Evolutionary conservation across 2,329 filamentous ascomycete species (phyloP).

Genomic region (Penicillium sp.): DNA sequence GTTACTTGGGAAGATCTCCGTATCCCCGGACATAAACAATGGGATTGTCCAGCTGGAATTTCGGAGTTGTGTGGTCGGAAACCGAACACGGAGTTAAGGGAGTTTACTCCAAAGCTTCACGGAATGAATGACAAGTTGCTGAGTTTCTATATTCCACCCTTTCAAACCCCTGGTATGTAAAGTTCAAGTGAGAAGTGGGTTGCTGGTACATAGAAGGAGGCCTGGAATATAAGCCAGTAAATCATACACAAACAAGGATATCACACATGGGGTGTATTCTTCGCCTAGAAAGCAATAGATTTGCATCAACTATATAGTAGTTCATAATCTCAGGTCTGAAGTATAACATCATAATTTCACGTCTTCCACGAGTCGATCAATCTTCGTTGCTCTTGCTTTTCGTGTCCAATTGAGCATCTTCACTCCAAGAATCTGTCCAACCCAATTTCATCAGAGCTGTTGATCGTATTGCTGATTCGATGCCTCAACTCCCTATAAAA

Average conservation of each 20-base stretch:
- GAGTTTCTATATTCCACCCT: neutral
- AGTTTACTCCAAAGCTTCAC: neutral
- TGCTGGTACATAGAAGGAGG: too few species aligned
- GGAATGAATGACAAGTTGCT: neutral
- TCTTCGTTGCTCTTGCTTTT: neutral
- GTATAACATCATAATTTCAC: neutral
- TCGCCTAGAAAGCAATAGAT: neutral
- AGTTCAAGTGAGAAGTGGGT: too few species aligned
- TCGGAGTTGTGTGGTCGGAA: neutral
- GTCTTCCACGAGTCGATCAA: neutral
- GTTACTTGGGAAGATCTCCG: neutral
- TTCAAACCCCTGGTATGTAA: too few species aligned
- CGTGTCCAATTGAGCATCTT: neutral
- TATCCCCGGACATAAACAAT: neutral
- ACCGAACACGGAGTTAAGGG: slow-evolving; percentile 6
- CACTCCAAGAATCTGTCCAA: slow-evolving; percentile 4
- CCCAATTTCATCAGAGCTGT: slow-evolving; percentile 33
- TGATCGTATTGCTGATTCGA: slow-evolving; percentile 20
- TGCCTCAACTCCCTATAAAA: slow-evolving; percentile 20
- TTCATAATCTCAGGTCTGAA: neutral
- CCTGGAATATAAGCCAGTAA: too few species aligned
- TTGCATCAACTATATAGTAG: neutral
- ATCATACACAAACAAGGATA: too few species aligned
- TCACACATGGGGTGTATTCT: neutral
- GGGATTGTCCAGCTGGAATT: neutral